phyloP scores from a whole-genome alignment of 345 rosid species.

The Murraya paniculata region DNA sequence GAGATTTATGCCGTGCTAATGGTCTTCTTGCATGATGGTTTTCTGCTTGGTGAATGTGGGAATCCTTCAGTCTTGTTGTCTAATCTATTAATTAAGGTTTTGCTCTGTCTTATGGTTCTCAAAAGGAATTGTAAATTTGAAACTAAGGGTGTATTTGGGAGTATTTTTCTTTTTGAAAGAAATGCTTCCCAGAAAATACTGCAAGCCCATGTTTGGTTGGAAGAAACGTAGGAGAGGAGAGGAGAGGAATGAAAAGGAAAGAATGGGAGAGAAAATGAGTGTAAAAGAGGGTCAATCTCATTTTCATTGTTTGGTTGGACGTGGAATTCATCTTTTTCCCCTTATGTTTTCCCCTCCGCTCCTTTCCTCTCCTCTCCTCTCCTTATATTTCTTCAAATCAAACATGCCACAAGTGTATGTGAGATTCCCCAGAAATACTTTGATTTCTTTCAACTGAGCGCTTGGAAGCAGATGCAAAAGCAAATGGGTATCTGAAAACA shows the following conservation, averaged over 20 bases:
- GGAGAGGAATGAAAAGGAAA: too few relatives aligned
- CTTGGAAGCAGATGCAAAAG: neutral
- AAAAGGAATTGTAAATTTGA: neutral
- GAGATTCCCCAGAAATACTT: neutral
- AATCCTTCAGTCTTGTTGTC: slow-evolving; percentile 46
- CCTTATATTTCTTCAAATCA: too few relatives aligned
- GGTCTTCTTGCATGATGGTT: slow-evolving; percentile 73
- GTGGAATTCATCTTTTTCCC: too few relatives aligned
- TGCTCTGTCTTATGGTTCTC: slow-evolving; percentile 7
- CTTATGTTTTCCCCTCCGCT: too few relatives aligned
- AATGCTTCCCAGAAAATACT: neutral
- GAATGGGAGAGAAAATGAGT: too few relatives aligned
- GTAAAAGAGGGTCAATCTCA: too few relatives aligned
- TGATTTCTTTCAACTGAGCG: neutral
- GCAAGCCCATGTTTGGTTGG: too few relatives aligned
- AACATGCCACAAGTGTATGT: too few relatives aligned
- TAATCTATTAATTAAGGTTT: slow-evolving; percentile 79
- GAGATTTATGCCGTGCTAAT: slow-evolving; percentile 77
- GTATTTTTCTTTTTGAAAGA: neutral
- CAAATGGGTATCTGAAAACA: neutral
- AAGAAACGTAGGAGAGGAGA: too few relatives aligned
- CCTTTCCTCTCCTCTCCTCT: too few relatives aligned
- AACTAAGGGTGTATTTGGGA: neutral
- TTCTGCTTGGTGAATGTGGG: slow-evolving; percentile 52
- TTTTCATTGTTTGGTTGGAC: too few relatives aligned